phyloP scores from a whole-genome alignment of 805 yeast species.

The Teunomyces aglyptinius region DNA sequence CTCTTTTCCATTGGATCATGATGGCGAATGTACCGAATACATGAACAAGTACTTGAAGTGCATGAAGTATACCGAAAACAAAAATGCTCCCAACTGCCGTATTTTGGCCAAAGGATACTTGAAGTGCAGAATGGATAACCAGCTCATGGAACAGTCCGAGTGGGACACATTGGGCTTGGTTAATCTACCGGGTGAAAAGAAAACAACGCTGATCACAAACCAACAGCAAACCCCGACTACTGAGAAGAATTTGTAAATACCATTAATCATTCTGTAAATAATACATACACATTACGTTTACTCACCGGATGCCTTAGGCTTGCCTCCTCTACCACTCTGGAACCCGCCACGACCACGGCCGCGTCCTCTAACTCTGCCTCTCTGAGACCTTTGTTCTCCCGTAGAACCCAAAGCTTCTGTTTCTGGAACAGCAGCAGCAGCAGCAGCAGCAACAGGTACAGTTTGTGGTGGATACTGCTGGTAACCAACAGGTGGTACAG shows the following conservation, averaged over 20 bases:
- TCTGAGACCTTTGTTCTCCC: neutral
- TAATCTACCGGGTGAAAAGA: conserved; percentile 37
- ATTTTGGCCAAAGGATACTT: conserved; percentile 77
- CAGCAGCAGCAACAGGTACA: neutral
- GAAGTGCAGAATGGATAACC: conserved; percentile 84
- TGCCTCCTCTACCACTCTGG: conserved; percentile 1
- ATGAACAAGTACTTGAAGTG: conserved; percentile 80
- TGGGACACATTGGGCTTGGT: conserved; percentile 46
- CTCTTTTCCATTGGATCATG: conserved; percentile 91
- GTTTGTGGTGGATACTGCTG: conserved; percentile 9
- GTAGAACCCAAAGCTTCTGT: neutral
- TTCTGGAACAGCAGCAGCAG: neutral
- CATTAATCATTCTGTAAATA: conserved; percentile 1
- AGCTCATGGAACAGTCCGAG: conserved; percentile 40
- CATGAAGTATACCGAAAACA: conserved; percentile 70
- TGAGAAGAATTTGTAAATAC: neutral
- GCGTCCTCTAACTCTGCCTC: conserved; percentile 6
- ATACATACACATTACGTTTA: neutral
- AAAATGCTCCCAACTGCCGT: conserved; percentile 90
- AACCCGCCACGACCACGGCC: conserved; percentile 7
- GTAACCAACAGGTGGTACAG: conserved; percentile 1
- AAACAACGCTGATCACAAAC: neutral
- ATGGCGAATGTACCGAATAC: conserved; percentile 71
- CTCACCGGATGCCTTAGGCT: neutral
- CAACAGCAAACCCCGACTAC: conserved; percentile 1